Evolutionary conservation across 169 alveolate genomes (phyloP).

Genomic region (Miamiensis avidus): DNA sequence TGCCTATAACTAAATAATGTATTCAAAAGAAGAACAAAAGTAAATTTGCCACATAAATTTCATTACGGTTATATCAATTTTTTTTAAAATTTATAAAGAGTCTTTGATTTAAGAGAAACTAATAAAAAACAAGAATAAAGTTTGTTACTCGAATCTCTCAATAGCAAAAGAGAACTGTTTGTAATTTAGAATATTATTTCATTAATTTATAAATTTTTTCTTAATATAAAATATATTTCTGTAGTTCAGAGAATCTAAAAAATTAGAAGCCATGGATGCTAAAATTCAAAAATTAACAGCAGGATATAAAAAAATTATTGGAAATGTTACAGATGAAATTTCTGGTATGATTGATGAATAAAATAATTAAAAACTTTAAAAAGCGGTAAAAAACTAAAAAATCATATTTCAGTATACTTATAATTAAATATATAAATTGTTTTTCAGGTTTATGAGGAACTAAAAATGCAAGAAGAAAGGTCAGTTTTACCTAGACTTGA

Average conservation of each 20-base stretch:
- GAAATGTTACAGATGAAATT: too few relatives aligned
- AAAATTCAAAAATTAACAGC: background rate
- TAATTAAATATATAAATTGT: too few relatives aligned
- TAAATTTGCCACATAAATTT: background rate
- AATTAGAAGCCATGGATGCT: background rate
- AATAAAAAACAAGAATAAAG: background rate
- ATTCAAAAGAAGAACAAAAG: background rate
- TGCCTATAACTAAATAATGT: too few relatives aligned
- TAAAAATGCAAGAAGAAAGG: background rate
- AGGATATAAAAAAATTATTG: background rate
- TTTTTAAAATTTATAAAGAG: background rate
- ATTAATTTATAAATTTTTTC: too few relatives aligned
- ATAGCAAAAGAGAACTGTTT: background rate
- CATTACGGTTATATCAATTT: too few relatives aligned
- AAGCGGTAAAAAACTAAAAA: too few relatives aligned
- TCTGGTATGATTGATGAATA: background rate
- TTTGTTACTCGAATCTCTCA: background rate
- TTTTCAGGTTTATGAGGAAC: background rate
- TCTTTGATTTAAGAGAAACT: background rate
- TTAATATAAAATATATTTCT: too few relatives aligned
- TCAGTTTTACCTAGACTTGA: background rate
- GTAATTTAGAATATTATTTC: background rate
- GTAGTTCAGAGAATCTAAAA: background rate
- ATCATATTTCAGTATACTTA: background rate
- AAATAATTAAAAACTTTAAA: too few relatives aligned